Conservation (phyloP, 2,329 filamentous ascomycete genomes). For the Fusarium coicis region DNA sequence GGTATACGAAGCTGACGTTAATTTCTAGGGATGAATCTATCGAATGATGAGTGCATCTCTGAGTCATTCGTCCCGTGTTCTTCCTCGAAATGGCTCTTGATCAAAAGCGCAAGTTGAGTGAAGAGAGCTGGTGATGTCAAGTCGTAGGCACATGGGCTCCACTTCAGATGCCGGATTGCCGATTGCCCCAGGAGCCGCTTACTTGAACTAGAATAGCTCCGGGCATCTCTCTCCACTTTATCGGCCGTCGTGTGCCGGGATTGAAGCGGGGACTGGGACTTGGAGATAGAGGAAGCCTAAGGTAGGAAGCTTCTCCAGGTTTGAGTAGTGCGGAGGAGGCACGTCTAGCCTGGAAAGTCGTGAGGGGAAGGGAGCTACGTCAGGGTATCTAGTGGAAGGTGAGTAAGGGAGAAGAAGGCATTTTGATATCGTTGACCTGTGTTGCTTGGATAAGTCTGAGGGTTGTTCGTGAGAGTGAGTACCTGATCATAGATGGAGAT, state of each 20-base stretch:
- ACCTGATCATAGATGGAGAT: not conserved
- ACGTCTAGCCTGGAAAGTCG: not conserved
- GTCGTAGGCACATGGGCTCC: slow-evolving; percentile 1
- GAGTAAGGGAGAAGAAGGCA: not conserved
- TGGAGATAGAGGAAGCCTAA: not conserved
- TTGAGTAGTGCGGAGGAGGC: slow-evolving; percentile 17
- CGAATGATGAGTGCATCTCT: not conserved
- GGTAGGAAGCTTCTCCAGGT: slow-evolving; percentile 14
- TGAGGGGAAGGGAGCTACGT: not conserved
- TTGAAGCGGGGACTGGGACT: slow-evolving; percentile 1
- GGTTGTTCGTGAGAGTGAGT: no score
- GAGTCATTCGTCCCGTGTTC: not conserved
- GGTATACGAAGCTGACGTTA: not conserved
- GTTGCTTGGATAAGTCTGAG: not conserved
- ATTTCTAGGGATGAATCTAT: not conserved
- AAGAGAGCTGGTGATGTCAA: slow-evolving; percentile 28
- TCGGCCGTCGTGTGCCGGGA: slow-evolving; percentile 34
- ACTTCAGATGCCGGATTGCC: slow-evolving; percentile 41
- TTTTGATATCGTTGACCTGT: not conserved
- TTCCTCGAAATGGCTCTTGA: not conserved
- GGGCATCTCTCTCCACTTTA: slow-evolving; percentile 10
- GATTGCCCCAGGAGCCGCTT: slow-evolving; percentile 10
- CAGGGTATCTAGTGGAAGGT: not conserved
- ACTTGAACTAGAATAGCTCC: slow-evolving; percentile 22
- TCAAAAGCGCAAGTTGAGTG: not conserved